Conservation (phyloP, 1,139 yeast genomes). For the Blastobotrys persicus region DNA sequence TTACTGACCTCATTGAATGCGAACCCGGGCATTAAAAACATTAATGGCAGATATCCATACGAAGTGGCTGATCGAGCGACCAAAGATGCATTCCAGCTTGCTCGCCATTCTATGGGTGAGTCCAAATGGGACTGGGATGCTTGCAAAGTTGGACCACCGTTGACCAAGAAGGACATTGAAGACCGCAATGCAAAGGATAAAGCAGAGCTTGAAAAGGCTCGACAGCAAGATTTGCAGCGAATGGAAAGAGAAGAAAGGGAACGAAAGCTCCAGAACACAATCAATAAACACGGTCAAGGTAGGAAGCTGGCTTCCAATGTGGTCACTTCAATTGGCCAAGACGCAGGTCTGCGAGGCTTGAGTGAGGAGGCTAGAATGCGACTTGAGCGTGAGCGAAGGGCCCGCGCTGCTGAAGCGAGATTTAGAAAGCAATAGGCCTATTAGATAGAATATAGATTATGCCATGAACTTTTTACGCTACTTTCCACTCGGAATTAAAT, state of each 20-base stretch:
- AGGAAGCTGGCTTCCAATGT: slow-evolving; percentile 37
- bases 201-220: slow-evolving; percentile 35
- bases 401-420: slow-evolving; percentile 95
- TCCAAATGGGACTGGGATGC: slow-evolving; percentile 61
- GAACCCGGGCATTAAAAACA: slow-evolving; percentile 56
- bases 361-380: slow-evolving; percentile 70
- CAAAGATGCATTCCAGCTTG: slow-evolving; percentile 61
- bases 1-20: slow-evolving; percentile 65
- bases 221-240: slow-evolving; percentile 39
- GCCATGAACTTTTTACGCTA: neutral
- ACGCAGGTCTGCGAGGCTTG: slow-evolving; percentile 38
- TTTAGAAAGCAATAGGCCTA: slow-evolving; percentile 38
- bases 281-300: slow-evolving; percentile 36
- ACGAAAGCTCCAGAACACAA: slow-evolving; percentile 34
- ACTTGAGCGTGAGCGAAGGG: slow-evolving; percentile 89
- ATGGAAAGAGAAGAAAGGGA: slow-evolving; percentile 36
- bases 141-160: slow-evolving; percentile 68
- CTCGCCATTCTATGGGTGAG: slow-evolving; percentile 69
- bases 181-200: slow-evolving; percentile 43
- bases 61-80: slow-evolving; percentile 51
- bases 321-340: slow-evolving; percentile 25
- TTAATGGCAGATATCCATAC: slow-evolving; percentile 60
- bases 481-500: too few species aligned
- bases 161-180: slow-evolving; percentile 62
- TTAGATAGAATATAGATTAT: too few species aligned